Evolutionary conservation across 1,284 basidiomycete genomes (phyloP).

Genomic region (Tilletiopsis washingtonensis): DNA sequence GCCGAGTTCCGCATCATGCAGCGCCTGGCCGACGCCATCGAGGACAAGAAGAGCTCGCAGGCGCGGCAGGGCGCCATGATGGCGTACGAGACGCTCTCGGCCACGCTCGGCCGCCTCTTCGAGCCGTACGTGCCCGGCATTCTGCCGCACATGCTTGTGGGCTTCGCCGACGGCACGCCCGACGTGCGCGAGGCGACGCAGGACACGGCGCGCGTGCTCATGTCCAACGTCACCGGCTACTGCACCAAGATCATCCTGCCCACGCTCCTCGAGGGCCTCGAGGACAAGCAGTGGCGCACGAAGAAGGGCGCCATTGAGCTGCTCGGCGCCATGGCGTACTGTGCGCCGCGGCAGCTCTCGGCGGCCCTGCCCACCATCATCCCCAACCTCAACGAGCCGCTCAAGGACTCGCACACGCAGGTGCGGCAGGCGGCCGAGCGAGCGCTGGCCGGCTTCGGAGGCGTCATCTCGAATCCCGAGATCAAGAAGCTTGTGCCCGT

Average conservation of each 20-base stretch:
- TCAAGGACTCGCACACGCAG: slow-evolving; percentile 96
- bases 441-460: slow-evolving; percentile 94
- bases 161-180: slow-evolving; percentile 79
- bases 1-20: slow-evolving; percentile 74
- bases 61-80: slow-evolving; percentile 90
- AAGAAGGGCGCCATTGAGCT: slow-evolving; percentile 97
- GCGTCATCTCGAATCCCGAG: slow-evolving; percentile 57
- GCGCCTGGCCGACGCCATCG: slow-evolving; percentile 67
- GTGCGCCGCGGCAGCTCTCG: slow-evolving; percentile 89
- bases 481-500: slow-evolving; percentile 86
- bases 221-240: slow-evolving; percentile 65
- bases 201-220: slow-evolving; percentile 87
- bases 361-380: slow-evolving; percentile 93
- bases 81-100: slow-evolving; percentile 76
- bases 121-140: slow-evolving; percentile 77
- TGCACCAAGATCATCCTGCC: slow-evolving; percentile 86
- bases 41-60: slow-evolving; percentile 83
- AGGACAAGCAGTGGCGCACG: slow-evolving; percentile 98
- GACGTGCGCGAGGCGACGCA: slow-evolving; percentile 93
- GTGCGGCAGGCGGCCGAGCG: slow-evolving; percentile 88
- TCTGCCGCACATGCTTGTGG: slow-evolving; percentile 72
- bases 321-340: slow-evolving; percentile 98
- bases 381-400: slow-evolving; percentile 82
- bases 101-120: slow-evolving; percentile 76
- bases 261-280: slow-evolving; percentile 77